Base-by-base conservation (phyloP, 2,329 filamentous ascomycete genomes). In the Pseudogymnoascus sp. region DNA sequence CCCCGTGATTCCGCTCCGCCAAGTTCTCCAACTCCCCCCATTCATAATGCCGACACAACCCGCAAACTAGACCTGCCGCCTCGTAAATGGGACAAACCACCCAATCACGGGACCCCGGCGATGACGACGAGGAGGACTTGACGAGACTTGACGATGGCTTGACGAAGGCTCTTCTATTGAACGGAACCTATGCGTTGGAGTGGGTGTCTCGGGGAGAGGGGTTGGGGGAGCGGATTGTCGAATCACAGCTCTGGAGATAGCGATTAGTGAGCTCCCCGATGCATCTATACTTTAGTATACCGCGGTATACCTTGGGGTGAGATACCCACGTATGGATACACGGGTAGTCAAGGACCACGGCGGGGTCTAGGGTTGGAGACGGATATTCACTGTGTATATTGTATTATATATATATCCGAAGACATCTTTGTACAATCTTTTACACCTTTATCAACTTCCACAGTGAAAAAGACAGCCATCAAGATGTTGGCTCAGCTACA, bases 11-110 rank as follows among this genome's bases (percentile, higher is more conserved):
- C 44, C 23, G 44, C 44, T 28, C 42, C 5, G 42, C 42, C 42
- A 47, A 47, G 42, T 47, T 6, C 7, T 31, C 35, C 23, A 50
- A 25, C 44, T 12, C 16, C 14, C 44, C n/a, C 23, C 44, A 28
- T 50, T 50, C 23, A 50, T 23, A 50, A 50, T 50, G 44, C 44
- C 44, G 44, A 50, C 44, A 28, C 44, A 50, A 50, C 44, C 44
- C 44, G 44, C 44, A 6, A 1, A 1, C 44, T 50, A 21, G 21
- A 47, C 10, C 23, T 25, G 44, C 44, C 44, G 14, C 44, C 44
- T 50, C 44, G 23, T 50, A 28, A 50, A 25, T n/a, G 12, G 12
- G 14, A 50, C 44, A 14, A 50, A 28, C 23, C 44, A 50, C 14
- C 44, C 44, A 50, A 50, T 50, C 44, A 50, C 44, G 44, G 23